Conservation (phyloP, 2,329 filamentous ascomycete species). For the Camillea tinctor region DNA sequence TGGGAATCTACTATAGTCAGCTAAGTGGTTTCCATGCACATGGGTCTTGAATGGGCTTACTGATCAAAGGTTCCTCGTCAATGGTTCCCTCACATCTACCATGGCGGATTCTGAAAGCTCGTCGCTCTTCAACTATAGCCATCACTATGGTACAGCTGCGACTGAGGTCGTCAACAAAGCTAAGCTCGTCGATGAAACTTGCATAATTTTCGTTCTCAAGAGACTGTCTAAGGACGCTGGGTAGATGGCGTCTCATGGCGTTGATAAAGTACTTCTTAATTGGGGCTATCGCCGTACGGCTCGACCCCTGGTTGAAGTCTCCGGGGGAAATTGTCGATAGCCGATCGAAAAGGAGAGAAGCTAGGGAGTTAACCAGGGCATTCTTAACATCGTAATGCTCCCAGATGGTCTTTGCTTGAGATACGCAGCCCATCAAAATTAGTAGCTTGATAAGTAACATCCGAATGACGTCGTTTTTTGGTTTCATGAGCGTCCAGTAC, state of each 20-base stretch:
- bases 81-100: constrained; percentile 39
- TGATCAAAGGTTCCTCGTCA: constrained; percentile 43
- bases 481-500: constrained; percentile 43
- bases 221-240: constrained; percentile 46
- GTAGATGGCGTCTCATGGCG: constrained; percentile 39
- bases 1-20: constrained; percentile 10
- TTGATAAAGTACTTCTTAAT: constrained; percentile 45
- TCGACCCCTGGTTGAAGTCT: constrained; percentile 31
- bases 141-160: constrained; percentile 53
- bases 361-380: constrained; percentile 56
- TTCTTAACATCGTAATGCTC: constrained; percentile 53
- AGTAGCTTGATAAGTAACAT: constrained; percentile 53
- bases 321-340: constrained; percentile 51
- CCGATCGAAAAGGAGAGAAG: constrained; percentile 54
- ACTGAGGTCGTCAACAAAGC: constrained; percentile 43
- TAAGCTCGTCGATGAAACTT: constrained; percentile 47
- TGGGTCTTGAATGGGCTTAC: constrained; percentile 35
- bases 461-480: constrained; percentile 46
- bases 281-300: constrained; percentile 36
- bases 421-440: constrained; percentile 48
- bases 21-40: background rate
- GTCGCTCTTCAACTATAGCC: constrained; percentile 51
- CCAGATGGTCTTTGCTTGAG: constrained; percentile 49
- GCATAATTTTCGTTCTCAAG: constrained; percentile 51
- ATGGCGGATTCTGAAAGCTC: constrained; percentile 44